These are phyloP conservation scores for Hortiboletus campestris DNA, from an alignment of 768 basidiomycete species.

Conservation along the genomic window DNA sequence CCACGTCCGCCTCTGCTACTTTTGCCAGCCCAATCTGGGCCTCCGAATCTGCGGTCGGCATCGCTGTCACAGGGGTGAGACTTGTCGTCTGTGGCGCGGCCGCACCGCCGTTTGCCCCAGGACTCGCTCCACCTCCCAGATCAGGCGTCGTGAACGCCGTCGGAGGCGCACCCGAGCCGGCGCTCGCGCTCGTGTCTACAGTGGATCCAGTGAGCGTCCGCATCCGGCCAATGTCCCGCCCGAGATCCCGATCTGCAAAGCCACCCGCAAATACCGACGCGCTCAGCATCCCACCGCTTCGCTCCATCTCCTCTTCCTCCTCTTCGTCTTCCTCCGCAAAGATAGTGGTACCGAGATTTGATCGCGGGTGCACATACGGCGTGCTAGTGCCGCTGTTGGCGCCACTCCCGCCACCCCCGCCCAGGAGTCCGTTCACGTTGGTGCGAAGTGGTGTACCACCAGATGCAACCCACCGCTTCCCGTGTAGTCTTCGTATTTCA, in stretches of 20 bases:
- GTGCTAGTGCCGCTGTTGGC: conserved; percentile 69
- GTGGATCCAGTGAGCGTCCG: conserved; percentile 57
- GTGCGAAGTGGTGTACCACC: conserved; percentile 60
- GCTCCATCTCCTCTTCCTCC: conserved; percentile 59
- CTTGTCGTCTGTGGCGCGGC: conserved; percentile 49
- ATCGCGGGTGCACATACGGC: conserved; percentile 54
- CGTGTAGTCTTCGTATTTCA: conserved; percentile 67
- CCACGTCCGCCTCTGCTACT: conserved; percentile 80
- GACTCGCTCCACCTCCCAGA: conserved; percentile 35
- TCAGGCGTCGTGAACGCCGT: conserved; percentile 67
- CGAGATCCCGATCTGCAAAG: conserved; percentile 42
- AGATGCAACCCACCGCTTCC: conserved; percentile 71
- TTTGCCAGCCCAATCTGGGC: conserved; percentile 75
- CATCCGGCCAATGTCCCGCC: conserved; percentile 40
- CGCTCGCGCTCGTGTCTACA: conserved; percentile 31
- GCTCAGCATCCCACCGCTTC: conserved; percentile 25
- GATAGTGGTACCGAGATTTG: conserved; percentile 52
- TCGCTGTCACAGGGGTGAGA: conserved; percentile 66
- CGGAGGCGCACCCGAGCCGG: conserved; percentile 40
- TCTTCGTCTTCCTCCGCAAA: conserved; percentile 78
- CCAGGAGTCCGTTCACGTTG: conserved; percentile 46
- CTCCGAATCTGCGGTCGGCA: conserved; percentile 71
- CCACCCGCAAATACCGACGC: conserved; percentile 35
- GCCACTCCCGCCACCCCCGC: conserved; percentile 42
- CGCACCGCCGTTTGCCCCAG: conserved; percentile 32